phyloP scores from a whole-genome alignment of 1,139 yeast species.

The Maudiozyma humilis region DNA sequence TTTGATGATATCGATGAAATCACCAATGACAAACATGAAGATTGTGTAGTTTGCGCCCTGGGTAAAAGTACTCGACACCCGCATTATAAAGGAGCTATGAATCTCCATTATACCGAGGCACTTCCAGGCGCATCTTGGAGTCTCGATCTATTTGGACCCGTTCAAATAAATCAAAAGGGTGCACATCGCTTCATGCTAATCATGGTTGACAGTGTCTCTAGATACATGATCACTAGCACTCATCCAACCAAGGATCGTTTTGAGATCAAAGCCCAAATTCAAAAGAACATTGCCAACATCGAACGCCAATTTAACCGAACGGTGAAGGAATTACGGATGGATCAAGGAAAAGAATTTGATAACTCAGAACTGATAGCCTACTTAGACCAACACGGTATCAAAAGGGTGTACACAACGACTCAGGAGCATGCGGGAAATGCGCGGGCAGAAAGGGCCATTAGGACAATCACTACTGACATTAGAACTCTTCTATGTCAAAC shows the following conservation, averaged over 20 bases:
- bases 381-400: conserved; percentile 2
- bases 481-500: background rate
- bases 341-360: conserved; percentile 6
- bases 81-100: conserved; percentile 7
- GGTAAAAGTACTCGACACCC: conserved; percentile 4
- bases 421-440: conserved; percentile 8
- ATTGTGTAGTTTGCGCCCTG: conserved; percentile 3
- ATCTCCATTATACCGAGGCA: conserved; percentile 1
- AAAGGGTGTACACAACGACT: conserved; percentile 1
- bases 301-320: conserved; percentile 5
- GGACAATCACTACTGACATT: conserved; percentile 5
- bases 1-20: background rate
- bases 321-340: conserved; percentile 3
- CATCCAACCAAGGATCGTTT: conserved; percentile 1
- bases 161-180: background rate
- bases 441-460: conserved; percentile 5
- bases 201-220: conserved; percentile 8
- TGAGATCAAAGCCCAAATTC: conserved; percentile 1
- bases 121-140: background rate
- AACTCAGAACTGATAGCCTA: background rate
- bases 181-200: conserved; percentile 4
- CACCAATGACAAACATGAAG: background rate
- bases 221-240: conserved; percentile 2
- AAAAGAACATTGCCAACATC: conserved; percentile 1
- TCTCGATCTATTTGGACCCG: background rate